Evolutionary conservation across 2,329 filamentous ascomycete species (phyloP).

Genomic region (Aureobasidium sp.): DNA sequence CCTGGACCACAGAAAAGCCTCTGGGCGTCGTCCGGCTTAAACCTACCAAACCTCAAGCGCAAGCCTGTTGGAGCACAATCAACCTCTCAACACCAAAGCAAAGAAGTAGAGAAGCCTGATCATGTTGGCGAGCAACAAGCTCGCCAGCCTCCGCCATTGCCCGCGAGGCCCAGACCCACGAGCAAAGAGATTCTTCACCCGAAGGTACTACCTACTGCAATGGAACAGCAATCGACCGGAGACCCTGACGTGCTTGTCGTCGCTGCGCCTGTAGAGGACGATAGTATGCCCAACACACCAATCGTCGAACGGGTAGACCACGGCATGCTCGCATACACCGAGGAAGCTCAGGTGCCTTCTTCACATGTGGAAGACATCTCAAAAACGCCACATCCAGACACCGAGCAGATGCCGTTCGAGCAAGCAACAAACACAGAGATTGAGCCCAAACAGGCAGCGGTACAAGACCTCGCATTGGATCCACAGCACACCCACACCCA

Average conservation of each 20-base stretch:
- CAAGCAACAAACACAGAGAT: not conserved
- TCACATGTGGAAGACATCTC: not conserved
- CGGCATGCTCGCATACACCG: not conserved
- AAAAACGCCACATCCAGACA: not conserved
- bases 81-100: not conserved
- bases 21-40: slow-evolving; percentile 17
- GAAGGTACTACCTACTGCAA: not conserved
- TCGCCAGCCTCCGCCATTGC: not conserved
- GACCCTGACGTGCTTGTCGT: slow-evolving; percentile 14
- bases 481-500: not conserved
- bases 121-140: not conserved
- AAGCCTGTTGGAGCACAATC: slow-evolving; percentile 21
- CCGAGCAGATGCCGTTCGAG: not conserved
- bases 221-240: not conserved
- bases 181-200: not conserved
- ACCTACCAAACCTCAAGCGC: slow-evolving; percentile 20
- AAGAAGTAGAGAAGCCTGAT: not conserved
- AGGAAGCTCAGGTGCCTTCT: not conserved
- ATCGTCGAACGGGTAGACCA: slow-evolving; percentile 7
- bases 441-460: not conserved
- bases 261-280: slow-evolving; percentile 17
- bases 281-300: slow-evolving; percentile 24
- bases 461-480: not conserved
- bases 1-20: slow-evolving; percentile 40
- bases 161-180: not conserved